Base-by-base conservation (phyloP, 176 grass and related monocot genomes). In the Carex parvula region DNA sequence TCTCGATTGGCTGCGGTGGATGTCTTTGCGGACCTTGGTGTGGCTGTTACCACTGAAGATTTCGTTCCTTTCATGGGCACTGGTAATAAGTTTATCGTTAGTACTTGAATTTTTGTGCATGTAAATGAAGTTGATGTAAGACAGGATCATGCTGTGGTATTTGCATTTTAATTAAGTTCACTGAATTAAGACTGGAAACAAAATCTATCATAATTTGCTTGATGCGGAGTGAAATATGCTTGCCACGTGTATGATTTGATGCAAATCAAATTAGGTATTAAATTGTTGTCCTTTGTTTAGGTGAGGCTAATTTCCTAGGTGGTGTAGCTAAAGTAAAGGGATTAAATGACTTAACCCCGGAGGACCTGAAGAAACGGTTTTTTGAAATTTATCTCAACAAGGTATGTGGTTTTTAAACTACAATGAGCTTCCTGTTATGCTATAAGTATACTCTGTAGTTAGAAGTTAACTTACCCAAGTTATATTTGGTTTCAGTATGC, bases 231-330 rank as follows among this genome's bases (percentile, higher is more conserved):
- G 22, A 26, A 24, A 79, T 11, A 7, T 79, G 50, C 26, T 84
- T n/a, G 61, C 32, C 9, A 80, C 29, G 6, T 21, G 16, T 55
- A 48, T 6, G 5, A 22, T 79, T 83, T 79, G 9, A 42, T 81
- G 74, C 18, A 22, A 44, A 62, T 58, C 15, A 69, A 42, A 64
- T 26, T 74, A 66, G 52, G 12, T 12, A 59, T 60, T 55, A 70
- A 79, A 21, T 53, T 54, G 17, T 29, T 65, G 30, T 75, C 14
- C 1, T 58, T 83, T 61, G 14, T 87, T 61, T 59, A 99, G 96
- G 96, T 53, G 96, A 99, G 87, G 96, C 91, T 75, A 99, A 90
- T 89, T 99, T 99, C 84, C 93, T 99, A 83, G 96, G 93, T 85
- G 96, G 96, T 70, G 96, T 99, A 0, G 93, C 93, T 74, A 90